These are phyloP conservation scores for Inonotus hispidus DNA, from an alignment of 1,284 basidiomycete genomes.

Conservation along the genomic window DNA sequence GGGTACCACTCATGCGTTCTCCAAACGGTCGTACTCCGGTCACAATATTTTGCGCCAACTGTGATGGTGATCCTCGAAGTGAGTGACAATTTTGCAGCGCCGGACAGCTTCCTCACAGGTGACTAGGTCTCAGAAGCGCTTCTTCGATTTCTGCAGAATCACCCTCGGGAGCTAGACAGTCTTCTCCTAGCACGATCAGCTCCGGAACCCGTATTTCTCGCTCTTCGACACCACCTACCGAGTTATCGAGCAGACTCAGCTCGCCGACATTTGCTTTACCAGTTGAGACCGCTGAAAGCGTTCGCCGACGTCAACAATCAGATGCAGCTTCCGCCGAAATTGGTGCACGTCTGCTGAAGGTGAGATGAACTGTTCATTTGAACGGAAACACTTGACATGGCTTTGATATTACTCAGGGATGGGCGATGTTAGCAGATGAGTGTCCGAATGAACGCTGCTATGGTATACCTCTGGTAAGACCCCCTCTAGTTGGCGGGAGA, in stretches of 20 bases:
- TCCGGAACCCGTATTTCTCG: conserved; percentile 49
- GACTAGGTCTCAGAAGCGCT: background rate
- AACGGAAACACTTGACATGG: background rate
- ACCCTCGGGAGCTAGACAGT: conserved; percentile 18
- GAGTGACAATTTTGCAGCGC: conserved; percentile 15
- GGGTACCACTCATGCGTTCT: conserved; percentile 63
- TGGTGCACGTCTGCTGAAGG: conserved; percentile 62
- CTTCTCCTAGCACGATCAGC: conserved; percentile 38
- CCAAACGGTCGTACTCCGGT: conserved; percentile 45
- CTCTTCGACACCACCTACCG: conserved; percentile 69
- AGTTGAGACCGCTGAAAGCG: conserved; percentile 55
- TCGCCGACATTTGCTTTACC: conserved; percentile 58
- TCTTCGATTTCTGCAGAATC: background rate
- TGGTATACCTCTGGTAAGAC: conserved; percentile 68
- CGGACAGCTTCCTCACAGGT: background rate
- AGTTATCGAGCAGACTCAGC: conserved; percentile 52
- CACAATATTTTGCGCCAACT: conserved; percentile 56
- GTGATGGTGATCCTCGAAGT: conserved; percentile 39
- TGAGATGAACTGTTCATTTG: background rate
- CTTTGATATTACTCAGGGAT: conserved; percentile 38
- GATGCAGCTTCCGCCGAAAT: conserved; percentile 75
- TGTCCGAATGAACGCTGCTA: conserved; percentile 63
- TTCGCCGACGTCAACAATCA: conserved; percentile 69
- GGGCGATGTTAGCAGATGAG: conserved; percentile 81
- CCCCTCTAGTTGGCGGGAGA: conserved; percentile 57